phyloP scores from a whole-genome alignment of 352 stramenopile species.

The Phytophthora kernoviae region DNA sequence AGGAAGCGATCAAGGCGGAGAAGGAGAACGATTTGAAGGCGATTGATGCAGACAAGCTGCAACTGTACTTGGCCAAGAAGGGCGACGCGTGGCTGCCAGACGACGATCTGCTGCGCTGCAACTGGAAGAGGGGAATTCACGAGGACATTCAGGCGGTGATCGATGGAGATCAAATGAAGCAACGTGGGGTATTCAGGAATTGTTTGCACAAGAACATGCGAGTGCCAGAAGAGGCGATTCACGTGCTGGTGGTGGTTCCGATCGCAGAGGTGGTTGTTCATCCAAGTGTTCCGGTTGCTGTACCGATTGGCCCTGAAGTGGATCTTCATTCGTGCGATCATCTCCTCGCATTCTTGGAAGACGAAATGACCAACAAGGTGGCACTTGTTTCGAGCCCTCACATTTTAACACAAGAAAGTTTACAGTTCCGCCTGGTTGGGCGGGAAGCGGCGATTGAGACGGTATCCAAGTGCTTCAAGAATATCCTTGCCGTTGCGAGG shows the following conservation, averaged over 20 bases:
- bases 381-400: constrained; percentile 2
- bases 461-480: constrained; percentile 9
- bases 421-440: constrained; percentile 21
- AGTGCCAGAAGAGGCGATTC: constrained; percentile 4
- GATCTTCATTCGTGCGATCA: constrained; percentile 22
- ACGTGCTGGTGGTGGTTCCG: constrained; percentile 29
- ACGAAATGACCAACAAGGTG: constrained; percentile 18
- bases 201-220: too few species aligned
- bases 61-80: too few species aligned
- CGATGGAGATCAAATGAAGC: too few species aligned
- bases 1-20: too few species aligned
- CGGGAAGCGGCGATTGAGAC: constrained; percentile 12
- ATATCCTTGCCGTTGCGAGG: constrained; percentile 5
- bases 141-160: too few species aligned
- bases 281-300: neutral
- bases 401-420: constrained; percentile 15
- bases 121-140: too few species aligned
- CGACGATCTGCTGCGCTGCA: too few species aligned
- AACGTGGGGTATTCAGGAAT: too few species aligned
- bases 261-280: constrained; percentile 1
- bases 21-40: too few species aligned
- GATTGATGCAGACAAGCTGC: too few species aligned
- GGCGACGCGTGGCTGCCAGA: too few species aligned
- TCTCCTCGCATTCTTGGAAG: constrained; percentile 26
- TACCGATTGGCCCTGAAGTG: constrained; percentile 28